Conservation (phyloP, 2,329 filamentous ascomycete genomes). For the Pyrenochaeta sp. region DNA sequence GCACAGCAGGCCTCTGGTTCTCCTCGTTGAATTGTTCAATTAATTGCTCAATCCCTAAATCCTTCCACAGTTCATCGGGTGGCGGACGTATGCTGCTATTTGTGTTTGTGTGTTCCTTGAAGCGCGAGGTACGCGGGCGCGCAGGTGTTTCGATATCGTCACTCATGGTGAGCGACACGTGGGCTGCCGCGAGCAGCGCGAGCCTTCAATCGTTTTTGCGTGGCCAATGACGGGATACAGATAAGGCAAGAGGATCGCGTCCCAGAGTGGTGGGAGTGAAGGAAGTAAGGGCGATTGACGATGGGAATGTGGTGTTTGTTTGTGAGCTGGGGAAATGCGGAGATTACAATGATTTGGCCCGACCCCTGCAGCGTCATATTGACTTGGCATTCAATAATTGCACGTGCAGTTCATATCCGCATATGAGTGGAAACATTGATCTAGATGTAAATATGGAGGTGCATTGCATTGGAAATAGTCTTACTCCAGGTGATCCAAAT, state of each 20-base stretch:
- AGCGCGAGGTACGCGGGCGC: constrained; percentile 33
- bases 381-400: constrained; percentile 20
- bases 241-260: not conserved
- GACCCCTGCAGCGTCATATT: constrained; percentile 17
- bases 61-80: constrained; percentile 41
- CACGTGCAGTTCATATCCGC: not conserved
- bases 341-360: constrained; percentile 1
- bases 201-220: not conserved
- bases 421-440: not conserved
- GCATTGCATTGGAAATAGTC: not conserved
- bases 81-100: constrained; percentile 39
- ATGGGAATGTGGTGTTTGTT: constrained; percentile 3
- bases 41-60: constrained; percentile 33
- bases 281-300: not conserved
- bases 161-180: constrained; percentile 19
- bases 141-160: constrained; percentile 30
- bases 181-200: not conserved
- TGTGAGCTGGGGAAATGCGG: constrained; percentile 17
- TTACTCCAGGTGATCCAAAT: not conserved
- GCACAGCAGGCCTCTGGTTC: constrained; percentile 21
- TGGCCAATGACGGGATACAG: not conserved
- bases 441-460: not conserved
- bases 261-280: not conserved
- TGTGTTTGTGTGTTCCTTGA: constrained; percentile 44
- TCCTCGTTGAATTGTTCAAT: constrained; percentile 39